Evolutionary conservation across 768 basidiomycete species (phyloP).

Genomic region (Podaxis sp.): DNA sequence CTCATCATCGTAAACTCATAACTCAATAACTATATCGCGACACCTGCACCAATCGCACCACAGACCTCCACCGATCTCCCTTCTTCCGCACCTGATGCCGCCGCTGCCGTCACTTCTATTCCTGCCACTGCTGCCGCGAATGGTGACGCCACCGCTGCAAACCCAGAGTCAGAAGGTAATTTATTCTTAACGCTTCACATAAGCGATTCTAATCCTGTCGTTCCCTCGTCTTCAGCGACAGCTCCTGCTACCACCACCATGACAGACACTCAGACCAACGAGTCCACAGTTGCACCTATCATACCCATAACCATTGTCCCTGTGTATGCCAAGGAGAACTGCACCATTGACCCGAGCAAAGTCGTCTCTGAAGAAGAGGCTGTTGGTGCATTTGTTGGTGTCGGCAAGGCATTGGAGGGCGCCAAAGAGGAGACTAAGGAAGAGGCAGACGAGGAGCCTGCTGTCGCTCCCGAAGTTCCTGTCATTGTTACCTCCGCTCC

Average conservation of each 20-base stretch:
- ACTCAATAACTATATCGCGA: constrained; percentile 24
- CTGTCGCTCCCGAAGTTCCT: not conserved
- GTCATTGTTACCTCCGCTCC: not conserved
- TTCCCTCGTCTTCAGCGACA: not conserved
- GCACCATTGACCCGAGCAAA: constrained; percentile 23
- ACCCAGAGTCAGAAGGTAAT: constrained; percentile 1
- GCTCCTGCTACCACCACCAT: not conserved
- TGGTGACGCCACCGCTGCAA: not conserved
- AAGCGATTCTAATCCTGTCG: not conserved
- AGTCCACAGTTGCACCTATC: constrained; percentile 25
- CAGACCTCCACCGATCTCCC: constrained; percentile 18
- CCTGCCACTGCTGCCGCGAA: not conserved
- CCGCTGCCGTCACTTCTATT: constrained; percentile 11
- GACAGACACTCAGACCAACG: not conserved
- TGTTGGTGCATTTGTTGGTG: constrained; percentile 6
- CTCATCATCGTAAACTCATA: not conserved
- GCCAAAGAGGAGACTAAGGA: constrained; percentile 8
- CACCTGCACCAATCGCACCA: constrained; percentile 30
- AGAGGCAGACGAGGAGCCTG: constrained; percentile 9
- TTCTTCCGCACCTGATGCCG: constrained; percentile 16
- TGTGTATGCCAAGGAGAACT: constrained; percentile 40
- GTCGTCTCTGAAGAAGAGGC: constrained; percentile 9
- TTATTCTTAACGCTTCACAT: not conserved
- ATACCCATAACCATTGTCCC: constrained; percentile 40
- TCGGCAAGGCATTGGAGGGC: not conserved